Evolutionary conservation across 225 moss, liverwort and hornwort genomes (phyloP).

Genomic region (Polytrichum commune): DNA sequence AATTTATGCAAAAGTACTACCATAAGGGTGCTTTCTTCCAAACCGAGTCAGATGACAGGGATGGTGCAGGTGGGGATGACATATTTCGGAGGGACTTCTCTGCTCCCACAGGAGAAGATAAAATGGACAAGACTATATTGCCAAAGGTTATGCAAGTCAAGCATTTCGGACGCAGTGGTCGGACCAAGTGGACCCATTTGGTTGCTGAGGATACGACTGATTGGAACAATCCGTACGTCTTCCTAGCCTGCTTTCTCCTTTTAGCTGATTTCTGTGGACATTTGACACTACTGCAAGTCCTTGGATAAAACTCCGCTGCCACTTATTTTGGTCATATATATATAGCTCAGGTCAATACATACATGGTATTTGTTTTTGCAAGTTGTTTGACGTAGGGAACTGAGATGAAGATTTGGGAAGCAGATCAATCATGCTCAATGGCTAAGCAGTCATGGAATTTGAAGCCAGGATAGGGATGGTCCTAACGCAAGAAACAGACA

Average conservation of each 20-base stretch:
- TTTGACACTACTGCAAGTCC: too few relatives aligned
- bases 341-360: too few relatives aligned
- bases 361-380: too few relatives aligned
- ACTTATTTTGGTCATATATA: too few relatives aligned
- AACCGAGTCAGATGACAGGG: constrained; percentile 74
- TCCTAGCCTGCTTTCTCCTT: background rate
- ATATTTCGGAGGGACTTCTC: constrained; percentile 85
- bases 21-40: constrained; percentile 99
- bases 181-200: constrained; percentile 93
- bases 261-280: constrained; percentile 40
- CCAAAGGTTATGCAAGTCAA: constrained; percentile 97
- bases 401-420: too few relatives aligned
- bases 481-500: background rate
- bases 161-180: constrained; percentile 87
- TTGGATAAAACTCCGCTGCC: too few relatives aligned
- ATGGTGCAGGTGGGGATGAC: constrained; percentile 44
- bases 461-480: too few relatives aligned
- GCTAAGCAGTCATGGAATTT: too few relatives aligned
- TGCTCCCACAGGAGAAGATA: constrained; percentile 88
- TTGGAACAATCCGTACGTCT: constrained; percentile 85
- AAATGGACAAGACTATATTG: constrained; percentile 85
- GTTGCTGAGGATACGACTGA: constrained; percentile 92
- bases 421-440: too few relatives aligned
- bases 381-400: too few relatives aligned
- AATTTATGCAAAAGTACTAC: constrained; percentile 99